Conservation (phyloP, 306 rosid genomes). For the Clitoria ternatea region DNA sequence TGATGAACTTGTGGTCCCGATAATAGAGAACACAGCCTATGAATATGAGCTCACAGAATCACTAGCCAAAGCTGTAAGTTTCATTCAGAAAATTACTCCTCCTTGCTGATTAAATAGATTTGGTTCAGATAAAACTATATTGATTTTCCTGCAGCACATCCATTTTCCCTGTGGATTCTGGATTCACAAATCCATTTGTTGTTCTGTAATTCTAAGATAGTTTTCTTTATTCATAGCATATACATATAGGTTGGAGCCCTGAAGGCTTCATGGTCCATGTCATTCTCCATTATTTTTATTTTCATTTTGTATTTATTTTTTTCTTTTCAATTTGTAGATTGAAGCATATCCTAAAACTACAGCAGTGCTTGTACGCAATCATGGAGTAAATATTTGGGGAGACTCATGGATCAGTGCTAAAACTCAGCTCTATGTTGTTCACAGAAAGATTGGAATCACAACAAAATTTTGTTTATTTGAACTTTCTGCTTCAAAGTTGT, state of each 20-base stretch:
- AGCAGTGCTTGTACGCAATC: conserved; percentile 92
- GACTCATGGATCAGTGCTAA: conserved; percentile 86
- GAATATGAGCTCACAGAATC: conserved; percentile 84
- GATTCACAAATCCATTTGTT: neutral
- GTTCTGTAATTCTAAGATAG: neutral
- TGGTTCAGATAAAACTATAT: neutral
- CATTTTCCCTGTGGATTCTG: neutral
- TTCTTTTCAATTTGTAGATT: conserved; percentile 41
- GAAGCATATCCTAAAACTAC: conserved; percentile 84
- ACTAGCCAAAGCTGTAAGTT: conserved; percentile 87
- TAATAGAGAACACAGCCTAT: conserved; percentile 82
- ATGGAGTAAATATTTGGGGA: conserved; percentile 83
- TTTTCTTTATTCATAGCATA: neutral
- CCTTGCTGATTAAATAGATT: neutral
- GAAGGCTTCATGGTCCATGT: neutral
- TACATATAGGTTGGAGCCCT: neutral
- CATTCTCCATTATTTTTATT: neutral
- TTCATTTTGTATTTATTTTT: neutral
- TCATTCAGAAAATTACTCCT: neutral
- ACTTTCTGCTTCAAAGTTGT: neutral
- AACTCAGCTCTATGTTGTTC: conserved; percentile 59
- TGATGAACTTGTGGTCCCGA: conserved; percentile 93
- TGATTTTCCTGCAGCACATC: neutral
- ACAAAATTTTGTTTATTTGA: neutral
- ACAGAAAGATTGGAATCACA: neutral